A percentile compares a stretch with the other conserved stretches of the same genome.
These are phyloP conservation scores for Basidiobolus meristosporus DNA, from an alignment of 371 early-diverging fungal genomes.

Conservation along the genomic window DNA sequence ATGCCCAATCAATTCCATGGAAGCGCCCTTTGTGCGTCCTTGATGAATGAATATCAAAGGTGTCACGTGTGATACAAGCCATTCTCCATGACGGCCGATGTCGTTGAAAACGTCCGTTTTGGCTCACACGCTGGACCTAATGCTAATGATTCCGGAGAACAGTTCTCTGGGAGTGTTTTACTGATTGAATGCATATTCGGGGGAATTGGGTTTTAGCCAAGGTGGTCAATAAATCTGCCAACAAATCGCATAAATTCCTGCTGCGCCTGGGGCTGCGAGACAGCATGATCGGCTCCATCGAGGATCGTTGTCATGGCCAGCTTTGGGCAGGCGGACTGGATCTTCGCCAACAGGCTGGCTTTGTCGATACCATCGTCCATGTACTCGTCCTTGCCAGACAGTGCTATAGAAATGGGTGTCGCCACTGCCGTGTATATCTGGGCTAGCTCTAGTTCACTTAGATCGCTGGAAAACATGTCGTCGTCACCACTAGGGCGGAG, in stretches of 20 bases:
- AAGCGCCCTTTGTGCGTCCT: too few relatives aligned
- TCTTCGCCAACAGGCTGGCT: neutral
- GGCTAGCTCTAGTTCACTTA: neutral
- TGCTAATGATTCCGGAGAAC: too few relatives aligned
- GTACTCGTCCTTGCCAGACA: neutral
- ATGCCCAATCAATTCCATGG: too few relatives aligned
- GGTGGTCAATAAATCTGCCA: neutral
- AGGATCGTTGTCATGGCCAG: neutral
- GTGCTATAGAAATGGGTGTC: neutral
- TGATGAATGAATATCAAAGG: too few relatives aligned
- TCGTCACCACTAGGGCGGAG: neutral
- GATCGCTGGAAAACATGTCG: neutral
- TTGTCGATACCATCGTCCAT: neutral
- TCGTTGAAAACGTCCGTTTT: too few relatives aligned
- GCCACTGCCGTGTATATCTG: neutral
- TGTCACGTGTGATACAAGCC: too few relatives aligned
- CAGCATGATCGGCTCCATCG: neutral
- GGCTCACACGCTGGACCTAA: too few relatives aligned
- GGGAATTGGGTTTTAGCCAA: too few relatives aligned
- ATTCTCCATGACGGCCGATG: too few relatives aligned
- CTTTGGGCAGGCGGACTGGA: neutral
- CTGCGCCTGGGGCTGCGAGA: neutral
- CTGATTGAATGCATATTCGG: too few relatives aligned
- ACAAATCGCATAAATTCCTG: neutral
- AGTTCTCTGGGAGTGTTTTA: too few relatives aligned